Conservation (phyloP, 2,329 filamentous ascomycete genomes). For the Phyllosticta citrichinensis region DNA sequence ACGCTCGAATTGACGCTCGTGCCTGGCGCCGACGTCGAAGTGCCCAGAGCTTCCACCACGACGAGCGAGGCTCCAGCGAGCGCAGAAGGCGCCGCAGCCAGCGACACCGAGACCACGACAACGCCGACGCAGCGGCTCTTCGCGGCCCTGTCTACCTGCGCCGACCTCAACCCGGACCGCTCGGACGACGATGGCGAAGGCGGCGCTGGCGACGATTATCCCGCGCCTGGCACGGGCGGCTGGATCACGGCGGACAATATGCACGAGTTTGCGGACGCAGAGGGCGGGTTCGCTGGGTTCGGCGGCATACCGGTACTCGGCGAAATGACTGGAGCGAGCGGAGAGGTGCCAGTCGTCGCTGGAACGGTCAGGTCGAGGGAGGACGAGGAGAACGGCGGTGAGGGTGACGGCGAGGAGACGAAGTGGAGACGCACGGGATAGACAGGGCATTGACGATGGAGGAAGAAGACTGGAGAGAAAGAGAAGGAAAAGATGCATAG, state of each 20-base stretch:
- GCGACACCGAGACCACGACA: conserved; percentile 16
- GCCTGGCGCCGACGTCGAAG: conserved; percentile 30
- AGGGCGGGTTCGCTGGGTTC: conserved; percentile 28
- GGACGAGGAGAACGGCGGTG: conserved; percentile 19
- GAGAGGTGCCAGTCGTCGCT: conserved; percentile 26
- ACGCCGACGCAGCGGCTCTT: conserved; percentile 45
- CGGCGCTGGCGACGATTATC: conserved; percentile 25
- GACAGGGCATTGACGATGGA: too few relatives aligned
- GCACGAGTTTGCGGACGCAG: conserved; percentile 50
- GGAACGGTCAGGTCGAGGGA: conserved; percentile 27
- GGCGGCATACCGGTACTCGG: conserved; percentile 9
- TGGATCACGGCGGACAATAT: conserved; percentile 94
- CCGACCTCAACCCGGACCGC: conserved; percentile 66
- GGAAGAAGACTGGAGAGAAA: too few relatives aligned
- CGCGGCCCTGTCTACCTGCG: conserved; percentile 62
- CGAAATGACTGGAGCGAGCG: conserved; percentile 11
- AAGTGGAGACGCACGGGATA: conserved; percentile 29
- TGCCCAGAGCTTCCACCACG: conserved; percentile 8
- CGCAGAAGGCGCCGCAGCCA: conserved; percentile 10
- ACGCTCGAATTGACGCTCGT: conserved; percentile 59
- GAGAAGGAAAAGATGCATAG: too few relatives aligned
- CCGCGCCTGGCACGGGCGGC: conserved; percentile 56
- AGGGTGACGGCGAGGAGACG: conserved; percentile 18
- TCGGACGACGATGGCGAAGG: conserved; percentile 49
- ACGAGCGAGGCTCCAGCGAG: background rate